A percentile compares a stretch with the other conserved stretches of the same genome.
These are phyloP conservation scores for Coemansia sp. DNA, from an alignment of 192 early-diverging fungal genomes.

Conservation along the genomic window DNA sequence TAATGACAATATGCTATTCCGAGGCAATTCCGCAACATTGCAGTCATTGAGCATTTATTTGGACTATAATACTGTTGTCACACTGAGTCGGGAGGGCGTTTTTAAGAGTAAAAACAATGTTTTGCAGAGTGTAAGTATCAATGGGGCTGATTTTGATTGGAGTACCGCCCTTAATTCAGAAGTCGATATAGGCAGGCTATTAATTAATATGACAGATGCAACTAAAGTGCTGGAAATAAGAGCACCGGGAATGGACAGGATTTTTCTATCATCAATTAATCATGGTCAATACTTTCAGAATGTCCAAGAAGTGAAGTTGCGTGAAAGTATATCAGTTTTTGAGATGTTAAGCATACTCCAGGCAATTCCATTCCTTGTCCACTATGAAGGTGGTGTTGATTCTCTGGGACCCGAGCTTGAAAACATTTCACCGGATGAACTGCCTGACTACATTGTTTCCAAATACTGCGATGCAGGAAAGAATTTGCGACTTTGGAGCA, in stretches of 20 bases:
- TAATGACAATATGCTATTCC: conserved; percentile 4
- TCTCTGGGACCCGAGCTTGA: background rate
- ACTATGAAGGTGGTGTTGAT: background rate
- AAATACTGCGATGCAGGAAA: background rate
- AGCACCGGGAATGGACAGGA: background rate
- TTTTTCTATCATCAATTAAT: no score
- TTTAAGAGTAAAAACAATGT: background rate
- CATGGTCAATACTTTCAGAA: background rate
- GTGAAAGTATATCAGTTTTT: background rate
- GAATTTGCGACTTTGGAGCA: background rate
- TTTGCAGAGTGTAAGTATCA: background rate
- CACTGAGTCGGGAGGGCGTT: background rate
- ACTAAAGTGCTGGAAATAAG: background rate
- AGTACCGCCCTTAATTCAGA: background rate
- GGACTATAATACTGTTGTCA: background rate
- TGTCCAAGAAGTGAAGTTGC: background rate
- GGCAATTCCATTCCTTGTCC: background rate
- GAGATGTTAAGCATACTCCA: no score
- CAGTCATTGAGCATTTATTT: background rate
- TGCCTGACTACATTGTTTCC: background rate
- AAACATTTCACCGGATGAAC: background rate
- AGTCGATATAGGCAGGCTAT: background rate
- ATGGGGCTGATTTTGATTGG: background rate
- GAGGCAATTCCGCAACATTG: background rate
- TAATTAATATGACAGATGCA: no score